Base-by-base conservation (phyloP, 345 rosid genomes). In the Murraya koenigii region DNA sequence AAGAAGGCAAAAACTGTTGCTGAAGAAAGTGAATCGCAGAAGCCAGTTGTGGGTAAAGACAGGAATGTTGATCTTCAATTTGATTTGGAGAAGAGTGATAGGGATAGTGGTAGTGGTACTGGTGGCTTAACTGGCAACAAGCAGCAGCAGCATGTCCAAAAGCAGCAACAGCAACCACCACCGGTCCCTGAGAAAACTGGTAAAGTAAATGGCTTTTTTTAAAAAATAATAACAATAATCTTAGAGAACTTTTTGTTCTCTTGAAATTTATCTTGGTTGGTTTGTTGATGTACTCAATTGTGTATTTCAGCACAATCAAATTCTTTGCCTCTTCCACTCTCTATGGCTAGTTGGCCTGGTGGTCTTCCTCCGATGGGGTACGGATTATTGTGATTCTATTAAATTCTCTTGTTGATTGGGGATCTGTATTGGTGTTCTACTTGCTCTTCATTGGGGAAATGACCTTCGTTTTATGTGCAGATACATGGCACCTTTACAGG, bases 281-380 rank as follows among this genome's bases (percentile, higher is more conserved):
- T 33, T 66, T 54, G 72, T 60, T 81, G 81, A 78, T 71, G 72
- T 67, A 47, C 26, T 20, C 3, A 41, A 41, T 41, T 10, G 3
- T 44, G 49, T 44, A 79, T 66, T 71, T 58, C 97, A 97, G 99
- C 88, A 82, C 97, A 87, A 87, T 77, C 88, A 32, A 77, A 74
- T 73, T 80, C 94, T 74, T 75, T 90, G 30, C 85, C 97, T 80
- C 82, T 91, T 80, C 94, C 94, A 22, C 89, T 90, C 87, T 83
- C 98, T 25, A 82, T 93, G 85, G 88, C 97, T 79, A 86, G 87
- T 79, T 97, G 99, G 99, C 94, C 93, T 69, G 97, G 97, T 35
- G 98, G 90, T 54, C 90, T 94, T 88, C 97, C 99, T 78, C 92
- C 94, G 39, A 89, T 97, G 94, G 98, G 99, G 99, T 97, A 93